A percentile compares a stretch with the other conserved stretches of the same genome.
Evolutionary conservation across 163 green algal species (phyloP).

Genomic region (Botryococcus braunii): DNA sequence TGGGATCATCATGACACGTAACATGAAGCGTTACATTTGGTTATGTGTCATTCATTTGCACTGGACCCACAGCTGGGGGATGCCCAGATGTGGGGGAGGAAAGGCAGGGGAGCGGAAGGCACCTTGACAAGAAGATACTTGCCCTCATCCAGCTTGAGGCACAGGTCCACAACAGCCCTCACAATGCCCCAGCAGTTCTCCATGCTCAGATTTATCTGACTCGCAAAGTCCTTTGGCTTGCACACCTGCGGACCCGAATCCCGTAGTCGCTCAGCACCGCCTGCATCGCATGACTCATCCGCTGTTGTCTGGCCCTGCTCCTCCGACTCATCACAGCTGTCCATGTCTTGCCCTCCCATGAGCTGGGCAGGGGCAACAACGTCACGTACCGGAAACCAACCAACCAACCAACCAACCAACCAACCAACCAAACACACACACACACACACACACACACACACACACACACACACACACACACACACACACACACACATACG

Average conservation of each 20-base stretch:
- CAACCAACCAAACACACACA: no score
- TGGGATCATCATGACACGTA: no score
- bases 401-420: no score
- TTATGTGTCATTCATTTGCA: no score
- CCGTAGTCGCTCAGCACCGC: not conserved
- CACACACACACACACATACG: no score
- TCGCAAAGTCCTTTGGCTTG: conserved; percentile 89
- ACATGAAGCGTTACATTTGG: no score
- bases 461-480: no score
- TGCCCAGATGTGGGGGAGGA: no score
- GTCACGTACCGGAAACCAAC: no score
- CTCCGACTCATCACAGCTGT: not conserved
- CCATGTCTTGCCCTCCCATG: no score
- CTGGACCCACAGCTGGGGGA: no score
- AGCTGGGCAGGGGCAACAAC: not conserved
- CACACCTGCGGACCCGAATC: conserved; percentile 48
- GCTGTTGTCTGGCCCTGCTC: not conserved
- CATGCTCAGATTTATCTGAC: conserved; percentile 91
- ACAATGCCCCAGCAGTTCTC: conserved; percentile 96
- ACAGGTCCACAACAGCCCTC: conserved; percentile 69
- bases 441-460: no score
- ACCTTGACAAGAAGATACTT: conserved; percentile 97
- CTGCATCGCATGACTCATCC: not conserved
- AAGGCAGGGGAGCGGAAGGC: conserved; percentile 70
- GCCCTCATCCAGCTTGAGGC: conserved; percentile 66